Conservation (phyloP, 2,329 filamentous ascomycete species). For the Arachnomyces sp. region DNA sequence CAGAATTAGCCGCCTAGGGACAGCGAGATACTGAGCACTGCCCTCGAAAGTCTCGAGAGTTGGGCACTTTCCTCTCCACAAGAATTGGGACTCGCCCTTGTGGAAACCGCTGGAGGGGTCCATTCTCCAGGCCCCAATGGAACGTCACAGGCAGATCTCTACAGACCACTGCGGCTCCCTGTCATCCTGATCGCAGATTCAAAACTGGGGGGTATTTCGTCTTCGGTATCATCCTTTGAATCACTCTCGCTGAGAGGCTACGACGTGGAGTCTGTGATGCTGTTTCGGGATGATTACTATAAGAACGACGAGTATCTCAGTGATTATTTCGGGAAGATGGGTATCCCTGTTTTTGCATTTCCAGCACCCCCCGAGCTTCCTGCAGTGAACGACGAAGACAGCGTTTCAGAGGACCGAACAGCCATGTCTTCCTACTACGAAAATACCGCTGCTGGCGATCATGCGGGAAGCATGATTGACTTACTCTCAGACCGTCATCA, state of each 20-base stretch:
- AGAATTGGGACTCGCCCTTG: conserved; percentile 15
- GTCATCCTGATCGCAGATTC: conserved; percentile 67
- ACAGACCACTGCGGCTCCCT: conserved; percentile 63
- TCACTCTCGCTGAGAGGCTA: conserved; percentile 70
- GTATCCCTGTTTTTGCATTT: conserved; percentile 50
- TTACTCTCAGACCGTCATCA: conserved; percentile 47
- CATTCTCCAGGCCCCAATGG: conserved; percentile 71
- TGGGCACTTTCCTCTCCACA: conserved; percentile 8
- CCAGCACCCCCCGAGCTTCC: conserved; percentile 47
- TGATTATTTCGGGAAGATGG: conserved; percentile 56
- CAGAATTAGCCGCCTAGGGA: conserved; percentile 43
- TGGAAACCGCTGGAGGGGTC: conserved; percentile 77
- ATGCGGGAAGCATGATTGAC: conserved; percentile 41
- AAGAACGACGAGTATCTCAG: conserved; percentile 60
- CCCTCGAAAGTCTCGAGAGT: conserved; percentile 37
- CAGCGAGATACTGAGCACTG: conserved; percentile 41
- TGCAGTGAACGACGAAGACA: conserved; percentile 18
- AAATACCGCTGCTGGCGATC: conserved; percentile 30
- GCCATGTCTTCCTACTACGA: conserved; percentile 59
- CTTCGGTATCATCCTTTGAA: conserved; percentile 72
- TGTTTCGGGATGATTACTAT: conserved; percentile 60
- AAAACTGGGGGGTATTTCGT: conserved; percentile 68
- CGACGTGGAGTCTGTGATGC: conserved; percentile 59
- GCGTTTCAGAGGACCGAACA: conserved; percentile 43
- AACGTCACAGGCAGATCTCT: conserved; percentile 68